These are phyloP conservation scores for Wickerhamomyces canadensis DNA, from an alignment of 805 yeast genomes.

Conservation along the genomic window DNA sequence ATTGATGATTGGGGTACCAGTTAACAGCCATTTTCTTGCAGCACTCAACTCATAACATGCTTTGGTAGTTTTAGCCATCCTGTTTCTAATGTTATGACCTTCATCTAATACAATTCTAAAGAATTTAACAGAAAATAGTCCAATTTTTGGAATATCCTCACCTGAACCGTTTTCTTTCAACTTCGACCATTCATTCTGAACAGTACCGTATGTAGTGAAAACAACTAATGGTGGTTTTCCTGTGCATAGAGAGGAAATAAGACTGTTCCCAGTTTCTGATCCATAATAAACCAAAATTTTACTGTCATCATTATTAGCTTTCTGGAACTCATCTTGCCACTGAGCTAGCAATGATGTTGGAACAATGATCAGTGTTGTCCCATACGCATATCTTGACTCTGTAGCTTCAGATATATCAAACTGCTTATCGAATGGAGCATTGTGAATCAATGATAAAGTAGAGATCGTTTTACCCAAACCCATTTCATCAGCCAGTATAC, in stretches of 20 bases:
- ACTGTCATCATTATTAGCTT: slow-evolving; percentile 42
- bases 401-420: slow-evolving; percentile 1
- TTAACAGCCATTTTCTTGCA: slow-evolving; percentile 73
- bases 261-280: slow-evolving; percentile 42
- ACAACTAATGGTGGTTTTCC: slow-evolving; percentile 59
- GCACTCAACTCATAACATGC: slow-evolving; percentile 66
- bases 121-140: slow-evolving; percentile 67
- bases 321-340: slow-evolving; percentile 79
- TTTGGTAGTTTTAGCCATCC: slow-evolving; percentile 71
- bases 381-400: slow-evolving; percentile 46
- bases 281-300: slow-evolving; percentile 73
- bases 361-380: slow-evolving; percentile 73
- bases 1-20: slow-evolving; percentile 92
- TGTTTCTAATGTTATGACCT: slow-evolving; percentile 83
- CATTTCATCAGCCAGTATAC: slow-evolving; percentile 94
- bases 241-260: slow-evolving; percentile 39
- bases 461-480: slow-evolving; percentile 93
- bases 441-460: slow-evolving; percentile 64
- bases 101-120: slow-evolving; percentile 81
- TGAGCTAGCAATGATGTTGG: slow-evolving; percentile 91
- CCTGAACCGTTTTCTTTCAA: slow-evolving; percentile 21
- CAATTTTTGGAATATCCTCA: slow-evolving; percentile 29
- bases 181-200: slow-evolving; percentile 67
- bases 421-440: slow-evolving; percentile 49
- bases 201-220: slow-evolving; percentile 83